A percentile compares a stretch with the other conserved stretches of the same genome.
Evolutionary conservation across 2,329 filamentous ascomycete species (phyloP).

Genomic region (Sarocladiaceae sp.): DNA sequence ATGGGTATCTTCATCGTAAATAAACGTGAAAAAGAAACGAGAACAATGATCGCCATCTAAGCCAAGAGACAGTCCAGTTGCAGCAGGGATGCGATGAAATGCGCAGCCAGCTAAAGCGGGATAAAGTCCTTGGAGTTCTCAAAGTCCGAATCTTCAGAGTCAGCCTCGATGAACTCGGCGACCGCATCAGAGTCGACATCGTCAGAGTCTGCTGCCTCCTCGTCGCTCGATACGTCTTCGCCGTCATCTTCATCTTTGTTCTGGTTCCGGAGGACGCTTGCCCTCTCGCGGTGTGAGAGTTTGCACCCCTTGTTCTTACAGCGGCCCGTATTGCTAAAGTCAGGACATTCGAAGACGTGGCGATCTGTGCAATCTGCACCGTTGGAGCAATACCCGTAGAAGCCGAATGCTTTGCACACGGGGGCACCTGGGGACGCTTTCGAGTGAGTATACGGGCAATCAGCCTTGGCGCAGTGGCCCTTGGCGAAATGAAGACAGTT

Average conservation of each 20-base stretch:
- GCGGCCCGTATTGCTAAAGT: slow-evolving; percentile 83
- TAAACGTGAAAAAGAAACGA: too few species aligned
- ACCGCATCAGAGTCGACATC: slow-evolving; percentile 74
- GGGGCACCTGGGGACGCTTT: slow-evolving; percentile 68
- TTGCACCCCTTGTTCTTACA: slow-evolving; percentile 80
- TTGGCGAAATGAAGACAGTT: slow-evolving; percentile 85
- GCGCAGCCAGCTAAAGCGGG: slow-evolving; percentile 24
- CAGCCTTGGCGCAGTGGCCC: slow-evolving; percentile 79
- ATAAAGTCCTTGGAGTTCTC: slow-evolving; percentile 56
- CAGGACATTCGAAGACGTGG: slow-evolving; percentile 89
- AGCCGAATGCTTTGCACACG: slow-evolving; percentile 80
- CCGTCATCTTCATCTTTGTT: slow-evolving; percentile 46
- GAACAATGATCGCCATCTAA: slow-evolving; percentile 3
- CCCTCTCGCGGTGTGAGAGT: slow-evolving; percentile 80
- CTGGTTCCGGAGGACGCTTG: slow-evolving; percentile 69
- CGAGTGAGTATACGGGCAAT: slow-evolving; percentile 83
- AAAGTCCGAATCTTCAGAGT: slow-evolving; percentile 48
- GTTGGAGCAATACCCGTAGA: slow-evolving; percentile 81
- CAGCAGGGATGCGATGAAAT: not conserved
- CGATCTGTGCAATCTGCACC: slow-evolving; percentile 71
- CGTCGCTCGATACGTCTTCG: slow-evolving; percentile 72
- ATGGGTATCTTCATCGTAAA: slow-evolving; percentile 2
- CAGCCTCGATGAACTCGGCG: slow-evolving; percentile 57
- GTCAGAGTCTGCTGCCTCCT: slow-evolving; percentile 65
- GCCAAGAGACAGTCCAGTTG: not conserved